Evolutionary conservation across 441 rosid genomes (phyloP).

Genomic region (Lepidium campestre): DNA sequence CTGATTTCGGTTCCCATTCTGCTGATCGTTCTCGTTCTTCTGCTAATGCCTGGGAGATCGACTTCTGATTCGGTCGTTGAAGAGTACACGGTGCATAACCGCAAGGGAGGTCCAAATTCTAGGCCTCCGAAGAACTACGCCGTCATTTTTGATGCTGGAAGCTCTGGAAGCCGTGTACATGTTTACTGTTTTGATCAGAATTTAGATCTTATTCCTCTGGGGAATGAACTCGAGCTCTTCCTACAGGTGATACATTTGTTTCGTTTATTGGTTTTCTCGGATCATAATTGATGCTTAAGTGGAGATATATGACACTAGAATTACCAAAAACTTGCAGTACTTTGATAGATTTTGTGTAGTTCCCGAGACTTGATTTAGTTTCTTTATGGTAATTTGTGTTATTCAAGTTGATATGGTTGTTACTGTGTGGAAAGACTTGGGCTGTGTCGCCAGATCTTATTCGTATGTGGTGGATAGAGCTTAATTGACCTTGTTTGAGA

Average conservation of each 20-base stretch:
- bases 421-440: not conserved
- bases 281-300: not conserved
- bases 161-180: constrained; percentile 95
- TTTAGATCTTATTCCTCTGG: constrained; percentile 86
- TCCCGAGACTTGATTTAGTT: not conserved
- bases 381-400: not conserved
- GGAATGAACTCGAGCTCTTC: constrained; percentile 84
- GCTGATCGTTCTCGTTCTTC: constrained; percentile 51
- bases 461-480: not conserved
- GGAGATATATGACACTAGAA: not conserved
- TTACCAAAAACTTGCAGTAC: not conserved
- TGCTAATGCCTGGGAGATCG: constrained; percentile 55
- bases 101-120: constrained; percentile 41
- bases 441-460: not conserved
- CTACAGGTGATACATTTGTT: constrained; percentile 41
- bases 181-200: constrained; percentile 84
- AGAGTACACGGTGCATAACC: constrained; percentile 31
- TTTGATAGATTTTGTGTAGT: constrained; percentile 8
- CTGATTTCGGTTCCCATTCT: constrained; percentile 62
- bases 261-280: not conserved
- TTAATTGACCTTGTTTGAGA: not conserved
- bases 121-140: constrained; percentile 50
- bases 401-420: not conserved
- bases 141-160: constrained; percentile 90
- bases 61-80: constrained; percentile 33